phyloP scores from a whole-genome alignment of 2,329 filamentous ascomycete species.

The Aspergillus versicolor region DNA sequence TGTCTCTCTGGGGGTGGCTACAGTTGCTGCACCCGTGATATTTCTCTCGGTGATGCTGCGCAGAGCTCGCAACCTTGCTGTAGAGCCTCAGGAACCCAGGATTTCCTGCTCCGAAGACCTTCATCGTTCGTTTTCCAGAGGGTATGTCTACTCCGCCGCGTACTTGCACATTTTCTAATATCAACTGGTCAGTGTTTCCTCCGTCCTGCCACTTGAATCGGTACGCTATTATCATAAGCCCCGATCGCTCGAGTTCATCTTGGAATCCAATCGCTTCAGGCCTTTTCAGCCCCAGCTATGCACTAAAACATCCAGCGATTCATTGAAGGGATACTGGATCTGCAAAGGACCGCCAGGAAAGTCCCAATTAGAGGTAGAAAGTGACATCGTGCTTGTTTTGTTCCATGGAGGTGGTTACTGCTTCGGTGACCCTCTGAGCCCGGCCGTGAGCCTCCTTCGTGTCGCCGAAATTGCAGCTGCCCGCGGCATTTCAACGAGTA shows the following conservation, averaged over 20 bases:
- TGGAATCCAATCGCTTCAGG: neutral
- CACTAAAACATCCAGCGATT: neutral
- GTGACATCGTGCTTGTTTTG: neutral
- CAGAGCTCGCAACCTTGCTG: neutral
- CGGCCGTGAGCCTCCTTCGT: neutral
- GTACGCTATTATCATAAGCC: neutral
- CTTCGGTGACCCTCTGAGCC: neutral
- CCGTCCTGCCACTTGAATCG: neutral
- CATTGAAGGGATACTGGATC: conserved; percentile 1
- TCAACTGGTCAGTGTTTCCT: neutral
- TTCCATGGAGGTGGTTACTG: conserved; percentile 3
- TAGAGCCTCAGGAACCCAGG: neutral
- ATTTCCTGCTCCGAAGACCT: neutral
- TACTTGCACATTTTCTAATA: neutral
- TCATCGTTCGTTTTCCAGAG: neutral
- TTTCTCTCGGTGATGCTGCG: neutral
- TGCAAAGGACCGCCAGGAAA: neutral
- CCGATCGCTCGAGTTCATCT: neutral
- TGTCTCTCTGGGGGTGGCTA: neutral
- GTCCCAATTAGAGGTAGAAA: neutral
- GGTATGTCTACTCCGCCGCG: neutral
- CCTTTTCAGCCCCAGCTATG: neutral
- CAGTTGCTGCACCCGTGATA: neutral
- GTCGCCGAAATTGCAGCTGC: neutral
- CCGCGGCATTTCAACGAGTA: neutral